Conservation (phyloP, 768 basidiomycete species). For the Amanita phalloides region DNA sequence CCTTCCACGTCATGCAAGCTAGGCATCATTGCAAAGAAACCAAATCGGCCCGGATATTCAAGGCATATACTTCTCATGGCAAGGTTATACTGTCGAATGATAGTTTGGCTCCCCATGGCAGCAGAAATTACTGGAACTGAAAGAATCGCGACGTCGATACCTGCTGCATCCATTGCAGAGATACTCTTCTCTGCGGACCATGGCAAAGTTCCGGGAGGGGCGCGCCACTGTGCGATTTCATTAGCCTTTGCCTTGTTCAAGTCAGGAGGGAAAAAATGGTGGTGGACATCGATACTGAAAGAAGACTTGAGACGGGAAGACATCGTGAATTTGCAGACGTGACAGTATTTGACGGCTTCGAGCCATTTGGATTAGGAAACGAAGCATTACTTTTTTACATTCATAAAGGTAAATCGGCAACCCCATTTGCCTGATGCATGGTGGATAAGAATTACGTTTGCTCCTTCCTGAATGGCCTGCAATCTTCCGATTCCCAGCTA, state of each 20-base stretch:
- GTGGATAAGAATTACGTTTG: background rate
- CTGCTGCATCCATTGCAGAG: conserved; percentile 48
- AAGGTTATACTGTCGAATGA: conserved; percentile 36
- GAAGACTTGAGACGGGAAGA: conserved; percentile 7
- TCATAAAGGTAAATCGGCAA: background rate
- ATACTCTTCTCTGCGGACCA: conserved; percentile 53
- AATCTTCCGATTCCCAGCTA: conserved; percentile 68
- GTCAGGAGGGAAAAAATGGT: conserved; percentile 57
- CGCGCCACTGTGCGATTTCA: conserved; percentile 43
- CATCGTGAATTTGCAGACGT: background rate
- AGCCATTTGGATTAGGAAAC: background rate
- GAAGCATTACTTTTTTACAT: background rate
- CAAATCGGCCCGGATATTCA: conserved; percentile 44
- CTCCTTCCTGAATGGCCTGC: conserved; percentile 38
- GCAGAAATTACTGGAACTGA: conserved; percentile 50
- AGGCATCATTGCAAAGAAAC: conserved; percentile 61
- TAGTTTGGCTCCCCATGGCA: conserved; percentile 28
- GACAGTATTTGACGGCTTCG: background rate
- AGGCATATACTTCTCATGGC: conserved; percentile 36
- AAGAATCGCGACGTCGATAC: conserved; percentile 50
- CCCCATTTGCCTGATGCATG: background rate
- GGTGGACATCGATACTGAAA: conserved; percentile 57
- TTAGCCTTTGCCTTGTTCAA: conserved; percentile 37
- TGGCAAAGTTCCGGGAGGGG: conserved; percentile 53
- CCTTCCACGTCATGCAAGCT: conserved; percentile 54